Evolutionary conservation across 306 rosid genomes (phyloP).

Genomic region (Rosa multiflora): DNA sequence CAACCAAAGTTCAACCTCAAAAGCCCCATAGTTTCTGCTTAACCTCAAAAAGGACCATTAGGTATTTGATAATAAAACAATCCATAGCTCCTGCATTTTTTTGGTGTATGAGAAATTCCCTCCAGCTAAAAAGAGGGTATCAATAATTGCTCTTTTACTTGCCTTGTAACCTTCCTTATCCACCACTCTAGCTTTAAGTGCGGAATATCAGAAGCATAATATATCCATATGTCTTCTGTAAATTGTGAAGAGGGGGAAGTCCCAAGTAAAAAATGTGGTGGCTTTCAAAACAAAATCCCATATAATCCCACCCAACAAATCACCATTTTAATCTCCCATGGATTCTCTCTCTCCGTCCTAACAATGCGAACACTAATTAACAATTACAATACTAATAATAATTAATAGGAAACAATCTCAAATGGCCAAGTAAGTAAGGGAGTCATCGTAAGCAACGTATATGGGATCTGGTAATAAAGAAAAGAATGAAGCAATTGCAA

Average conservation of each 20-base stretch:
- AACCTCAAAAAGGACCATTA: conserved; percentile 17
- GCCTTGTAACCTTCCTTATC: conserved; percentile 58
- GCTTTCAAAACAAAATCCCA: conserved; percentile 13
- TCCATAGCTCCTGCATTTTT: no score
- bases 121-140: conserved; percentile 54
- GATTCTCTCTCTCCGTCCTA: conserved; percentile 32
- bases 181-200: conserved; percentile 45
- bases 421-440: conserved; percentile 57
- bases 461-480: no score
- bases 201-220: conserved; percentile 22
- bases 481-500: no score
- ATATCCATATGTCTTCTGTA: conserved; percentile 20
- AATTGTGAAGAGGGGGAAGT: conserved; percentile 28
- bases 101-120: conserved; percentile 41
- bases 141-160: conserved; percentile 53
- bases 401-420: conserved; percentile 25
- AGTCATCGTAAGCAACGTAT: no score
- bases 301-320: conserved; percentile 43
- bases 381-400: neutral
- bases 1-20: conserved; percentile 21
- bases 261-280: conserved; percentile 26
- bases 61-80: conserved; percentile 4
- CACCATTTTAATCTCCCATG: conserved; percentile 44
- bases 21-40: conserved; percentile 18
- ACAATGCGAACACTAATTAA: neutral